These are phyloP conservation scores for Fusarium dlaminii DNA, from an alignment of 2,329 filamentous ascomycete genomes.

Conservation along the genomic window DNA sequence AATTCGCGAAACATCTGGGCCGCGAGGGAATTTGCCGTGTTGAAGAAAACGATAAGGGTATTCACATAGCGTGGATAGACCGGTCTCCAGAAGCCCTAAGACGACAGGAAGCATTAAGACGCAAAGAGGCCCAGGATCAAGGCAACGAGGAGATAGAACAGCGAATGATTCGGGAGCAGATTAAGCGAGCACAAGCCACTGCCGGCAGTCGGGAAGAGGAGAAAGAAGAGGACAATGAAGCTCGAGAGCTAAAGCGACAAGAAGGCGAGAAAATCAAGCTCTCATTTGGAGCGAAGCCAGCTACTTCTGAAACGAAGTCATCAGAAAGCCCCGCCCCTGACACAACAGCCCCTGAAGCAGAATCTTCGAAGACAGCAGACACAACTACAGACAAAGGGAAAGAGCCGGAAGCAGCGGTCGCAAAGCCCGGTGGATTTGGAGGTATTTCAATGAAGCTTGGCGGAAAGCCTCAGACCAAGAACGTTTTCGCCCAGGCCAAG, in stretches of 20 bases:
- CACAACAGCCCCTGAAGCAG: not conserved
- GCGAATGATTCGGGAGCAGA: slow-evolving; percentile 83
- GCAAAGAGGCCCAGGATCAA: slow-evolving; percentile 87
- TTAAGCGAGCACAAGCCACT: slow-evolving; percentile 73
- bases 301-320: slow-evolving; percentile 13
- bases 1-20: slow-evolving; percentile 89
- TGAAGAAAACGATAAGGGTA: slow-evolving; percentile 85
- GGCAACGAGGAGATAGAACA: slow-evolving; percentile 92
- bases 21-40: slow-evolving; percentile 88
- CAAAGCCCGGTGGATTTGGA: slow-evolving; percentile 48
- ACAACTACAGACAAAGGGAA: slow-evolving; percentile 6
- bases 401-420: slow-evolving; percentile 23
- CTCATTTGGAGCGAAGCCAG: slow-evolving; percentile 65
- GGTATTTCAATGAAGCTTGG: slow-evolving; percentile 71
- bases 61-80: slow-evolving; percentile 91
- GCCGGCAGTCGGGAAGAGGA: slow-evolving; percentile 54
- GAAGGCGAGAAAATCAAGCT: slow-evolving; percentile 82
- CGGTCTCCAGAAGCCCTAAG: slow-evolving; percentile 86
- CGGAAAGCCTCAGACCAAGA: slow-evolving; percentile 75
- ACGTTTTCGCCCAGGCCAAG: slow-evolving; percentile 74
- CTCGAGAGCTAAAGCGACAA: slow-evolving; percentile 64
- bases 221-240: slow-evolving; percentile 53
- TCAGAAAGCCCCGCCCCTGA: slow-evolving; percentile 35
- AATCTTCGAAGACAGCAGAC: slow-evolving; percentile 11
- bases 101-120: slow-evolving; percentile 80